Percentiles rank a stretch among this genome's conserved stretches.
phyloP scores from a whole-genome alignment of 208 protist species.

The Wallacemonas collosoma region DNA sequence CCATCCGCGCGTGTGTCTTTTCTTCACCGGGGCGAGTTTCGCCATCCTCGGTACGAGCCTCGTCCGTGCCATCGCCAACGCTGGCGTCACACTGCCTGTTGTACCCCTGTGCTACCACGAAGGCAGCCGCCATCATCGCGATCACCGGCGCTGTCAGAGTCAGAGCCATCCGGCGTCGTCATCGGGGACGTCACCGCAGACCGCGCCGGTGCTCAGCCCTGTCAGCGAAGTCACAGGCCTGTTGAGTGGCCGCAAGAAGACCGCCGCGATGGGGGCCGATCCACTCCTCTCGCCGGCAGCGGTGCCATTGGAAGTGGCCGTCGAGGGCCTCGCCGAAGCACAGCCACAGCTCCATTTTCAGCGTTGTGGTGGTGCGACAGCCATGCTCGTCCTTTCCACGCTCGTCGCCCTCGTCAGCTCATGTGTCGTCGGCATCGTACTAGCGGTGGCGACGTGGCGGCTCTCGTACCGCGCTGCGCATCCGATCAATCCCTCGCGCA shows the following conservation, averaged over 20 bases:
- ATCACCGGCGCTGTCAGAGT: constrained; percentile 11
- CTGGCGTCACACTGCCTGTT: constrained; percentile 29
- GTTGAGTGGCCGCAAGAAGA: background rate
- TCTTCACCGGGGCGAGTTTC: constrained; percentile 29
- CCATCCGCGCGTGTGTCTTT: constrained; percentile 20
- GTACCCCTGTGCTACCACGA: constrained; percentile 29
- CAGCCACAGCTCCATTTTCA: constrained; percentile 6
- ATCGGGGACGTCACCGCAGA: background rate
- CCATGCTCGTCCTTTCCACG: constrained; percentile 16
- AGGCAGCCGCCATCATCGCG: constrained; percentile 4
- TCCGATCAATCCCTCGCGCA: constrained; percentile 5
- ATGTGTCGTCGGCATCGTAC: constrained; percentile 12
- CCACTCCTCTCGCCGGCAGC: background rate
- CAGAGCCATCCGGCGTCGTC: background rate
- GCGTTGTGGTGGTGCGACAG: constrained; percentile 16
- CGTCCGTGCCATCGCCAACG: constrained; percentile 38
- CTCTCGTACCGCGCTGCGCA: constrained; percentile 8
- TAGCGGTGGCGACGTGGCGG: constrained; percentile 19
- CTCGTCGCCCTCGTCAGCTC: constrained; percentile 20
- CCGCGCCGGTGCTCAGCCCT: background rate
- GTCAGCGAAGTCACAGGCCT: background rate
- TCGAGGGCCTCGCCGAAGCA: background rate
- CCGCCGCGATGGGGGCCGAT: background rate
- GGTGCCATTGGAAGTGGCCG: background rate
- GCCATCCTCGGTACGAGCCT: constrained; percentile 35